Evolutionary conservation across 2,329 filamentous ascomycete genomes (phyloP), one percentile per base, ranked within the genome.

Genomic region (Blastomyces silverae): DNA sequence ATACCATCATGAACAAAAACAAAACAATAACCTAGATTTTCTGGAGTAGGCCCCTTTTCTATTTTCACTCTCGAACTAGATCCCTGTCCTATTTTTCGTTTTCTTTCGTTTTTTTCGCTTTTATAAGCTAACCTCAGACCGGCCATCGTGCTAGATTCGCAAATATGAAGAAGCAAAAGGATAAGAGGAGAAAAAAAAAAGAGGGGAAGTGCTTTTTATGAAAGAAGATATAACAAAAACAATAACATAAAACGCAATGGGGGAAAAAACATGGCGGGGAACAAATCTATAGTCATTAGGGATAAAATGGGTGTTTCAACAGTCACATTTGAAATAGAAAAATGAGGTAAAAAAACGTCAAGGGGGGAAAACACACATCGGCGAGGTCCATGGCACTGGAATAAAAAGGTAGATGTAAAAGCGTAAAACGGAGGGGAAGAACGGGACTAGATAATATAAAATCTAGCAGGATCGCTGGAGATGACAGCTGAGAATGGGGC

Each of bases 261-360:
- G 50, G 13, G 13, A 25, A n/a, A 53, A 22, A 53, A 20, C 25
- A 55, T 31, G 0, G 15, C 6, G 28, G 57, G 57, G 22, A n/a
- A n/a, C 31, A 48, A 61, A 46, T 61, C 58, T 61, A 48, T 61
- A 11, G 15, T 59, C 37, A 59, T 46, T 44, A 58, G 37, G n/a
- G 34, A 39, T 42, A 44, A 44, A 13, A 39, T 39, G 10, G 20
- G 22, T 39, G 31, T 42, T 39, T 34, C 42, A 48, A 48, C 7
- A 60, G 25, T 17, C 22, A 44, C 22, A 44, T 39, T 31, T 2
- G 25, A 48, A 60, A 10, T 31, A 48, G 34, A 11, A 28, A 20
- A 59, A 44, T 44, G 22, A 37, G n/a, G 11, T 10, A 28, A 44
- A 28, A 60, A 25, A 25, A 39, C 7, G 3, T 25, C n/a, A 10